Percentiles rank a stretch among this genome's conserved stretches.
These are phyloP conservation scores for Porodaedalea pini DNA, from an alignment of 1,284 basidiomycete genomes.

Conservation along the genomic window DNA sequence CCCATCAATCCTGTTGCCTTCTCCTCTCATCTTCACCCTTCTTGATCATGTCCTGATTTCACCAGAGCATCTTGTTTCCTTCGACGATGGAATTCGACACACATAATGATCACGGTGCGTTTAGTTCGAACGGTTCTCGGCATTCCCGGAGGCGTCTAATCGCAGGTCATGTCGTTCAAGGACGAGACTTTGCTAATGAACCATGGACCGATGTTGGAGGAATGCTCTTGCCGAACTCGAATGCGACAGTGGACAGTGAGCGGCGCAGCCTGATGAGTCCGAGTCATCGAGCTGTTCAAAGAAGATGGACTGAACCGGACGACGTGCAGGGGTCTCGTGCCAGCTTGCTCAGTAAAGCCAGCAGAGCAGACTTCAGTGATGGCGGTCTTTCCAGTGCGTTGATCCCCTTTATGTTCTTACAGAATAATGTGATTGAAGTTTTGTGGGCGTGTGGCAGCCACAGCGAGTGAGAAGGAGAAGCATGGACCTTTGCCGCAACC, in stretches of 20 bases:
- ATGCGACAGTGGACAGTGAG: constrained; percentile 1
- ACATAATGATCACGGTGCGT: background rate
- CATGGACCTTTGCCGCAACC: background rate
- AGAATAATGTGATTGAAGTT: no score
- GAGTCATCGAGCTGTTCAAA: background rate
- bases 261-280: constrained; percentile 9
- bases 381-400: background rate
- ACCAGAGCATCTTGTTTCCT: background rate
- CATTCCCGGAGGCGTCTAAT: background rate
- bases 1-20: no score
- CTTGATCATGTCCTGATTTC: background rate
- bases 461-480: background rate
- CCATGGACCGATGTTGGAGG: background rate
- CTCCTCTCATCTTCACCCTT: background rate
- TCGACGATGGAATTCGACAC: background rate
- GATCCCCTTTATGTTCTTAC: background rate
- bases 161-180: background rate
- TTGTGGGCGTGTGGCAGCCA: background rate
- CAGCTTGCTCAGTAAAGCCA: background rate
- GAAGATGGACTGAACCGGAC: background rate
- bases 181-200: background rate
- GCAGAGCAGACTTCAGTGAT: background rate
- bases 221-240: background rate
- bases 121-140: background rate
- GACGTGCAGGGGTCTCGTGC: background rate